These are phyloP conservation scores for Alternaria panax DNA, from an alignment of 2,329 filamentous ascomycete species.

Conservation along the genomic window DNA sequence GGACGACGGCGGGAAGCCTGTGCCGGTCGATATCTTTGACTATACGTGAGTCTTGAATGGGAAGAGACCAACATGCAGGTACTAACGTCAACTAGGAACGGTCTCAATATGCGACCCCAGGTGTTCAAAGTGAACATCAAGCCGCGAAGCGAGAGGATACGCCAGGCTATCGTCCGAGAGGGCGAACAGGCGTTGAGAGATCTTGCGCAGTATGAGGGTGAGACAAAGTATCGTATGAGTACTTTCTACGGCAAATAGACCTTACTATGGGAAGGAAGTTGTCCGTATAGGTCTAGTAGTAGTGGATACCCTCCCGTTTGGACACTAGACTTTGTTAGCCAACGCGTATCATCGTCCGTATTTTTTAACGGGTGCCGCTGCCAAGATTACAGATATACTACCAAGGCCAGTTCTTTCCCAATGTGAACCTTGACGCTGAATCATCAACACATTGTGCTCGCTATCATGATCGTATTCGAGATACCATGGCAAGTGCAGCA, in stretches of 20 bases:
- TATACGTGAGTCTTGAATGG: constrained; percentile 55
- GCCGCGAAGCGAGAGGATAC: constrained; percentile 59
- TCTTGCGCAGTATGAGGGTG: constrained; percentile 61
- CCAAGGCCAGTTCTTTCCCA: background rate
- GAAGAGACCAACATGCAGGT: background rate
- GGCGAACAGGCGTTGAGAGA: constrained; percentile 61
- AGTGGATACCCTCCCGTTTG: background rate
- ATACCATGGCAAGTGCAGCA: background rate
- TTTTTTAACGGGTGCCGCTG: no score
- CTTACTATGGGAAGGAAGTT: background rate
- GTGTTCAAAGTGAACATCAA: constrained; percentile 63
- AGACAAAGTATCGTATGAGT: constrained; percentile 64
- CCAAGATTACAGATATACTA: no score
- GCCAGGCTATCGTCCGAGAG: constrained; percentile 60
- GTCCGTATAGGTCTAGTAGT: background rate
- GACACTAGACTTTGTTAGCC: background rate
- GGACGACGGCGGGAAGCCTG: constrained; percentile 53
- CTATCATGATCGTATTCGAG: background rate
- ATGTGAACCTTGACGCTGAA: background rate
- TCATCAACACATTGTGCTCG: background rate
- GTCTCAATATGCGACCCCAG: constrained; percentile 65
- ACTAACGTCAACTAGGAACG: constrained; percentile 53
- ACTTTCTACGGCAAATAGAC: constrained; percentile 35
- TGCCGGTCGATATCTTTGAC: constrained; percentile 65
- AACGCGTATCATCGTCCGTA: background rate